Base-by-base conservation (phyloP, 257 asterid species). In the Handroanthus guayacan region DNA sequence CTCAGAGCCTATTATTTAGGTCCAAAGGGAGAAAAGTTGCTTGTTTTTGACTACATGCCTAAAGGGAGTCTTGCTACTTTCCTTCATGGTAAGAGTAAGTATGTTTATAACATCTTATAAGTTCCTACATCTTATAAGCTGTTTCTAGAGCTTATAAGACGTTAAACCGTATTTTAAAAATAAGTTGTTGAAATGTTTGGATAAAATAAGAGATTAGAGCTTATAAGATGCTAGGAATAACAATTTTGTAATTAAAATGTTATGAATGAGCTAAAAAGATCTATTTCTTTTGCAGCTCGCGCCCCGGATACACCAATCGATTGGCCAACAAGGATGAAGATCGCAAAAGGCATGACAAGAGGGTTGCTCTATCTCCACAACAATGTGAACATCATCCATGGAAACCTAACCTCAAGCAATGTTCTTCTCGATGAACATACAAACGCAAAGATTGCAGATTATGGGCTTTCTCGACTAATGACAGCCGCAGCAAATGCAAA, bases 1-100 rank as follows among this genome's bases (percentile, higher is more conserved):
- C 86, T 93, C 18, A 91, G 99, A 75, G 97, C 97, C 67, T 95
- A 93, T 68, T 95, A 95, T 72, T 71, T 89, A 31, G 99, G 99
- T 20, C 99, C 99, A 4, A 95, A 95, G 82, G 99, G 98, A 11
- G 99, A 95, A 76, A 95, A 93, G 82, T 87, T 95, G 83, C 97
- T 95, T 16, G 98, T 93, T 56, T 93, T 90, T 44, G 98, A 95
- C 82, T 95, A 91, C 86, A 93, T 95, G 97, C 86, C 96, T 12
- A 90, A 80, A 60, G 98, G 99, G 76, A 90, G 97, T 57, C 84
- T 95, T 58, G 91, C 98, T 36, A 89, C 93, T 67, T 93, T 87
- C 73, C 95, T 95, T 62, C 99, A 95, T 25, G 98, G 99, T 92
- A 45, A 82, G 86, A 25, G 31, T 25, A 25, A 25, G 31, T 25